Conservation (phyloP, 768 basidiomycete species). For the Termitomyces sp. region DNA sequence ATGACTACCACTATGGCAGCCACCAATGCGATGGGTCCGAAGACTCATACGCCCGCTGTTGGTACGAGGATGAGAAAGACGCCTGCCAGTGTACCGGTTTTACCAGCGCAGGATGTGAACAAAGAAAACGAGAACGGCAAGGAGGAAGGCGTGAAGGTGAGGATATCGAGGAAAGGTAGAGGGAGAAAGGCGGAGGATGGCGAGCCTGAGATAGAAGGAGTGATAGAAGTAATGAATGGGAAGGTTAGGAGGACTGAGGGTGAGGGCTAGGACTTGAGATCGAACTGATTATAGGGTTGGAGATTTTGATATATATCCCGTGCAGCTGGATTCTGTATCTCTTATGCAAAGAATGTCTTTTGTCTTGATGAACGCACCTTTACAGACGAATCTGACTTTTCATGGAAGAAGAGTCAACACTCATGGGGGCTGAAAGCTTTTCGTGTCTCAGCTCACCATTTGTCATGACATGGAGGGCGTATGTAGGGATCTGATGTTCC, state of each 20-base stretch:
- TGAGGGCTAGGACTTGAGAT: slow-evolving; percentile 25
- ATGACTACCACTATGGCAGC: not conserved
- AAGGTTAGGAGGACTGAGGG: slow-evolving; percentile 20
- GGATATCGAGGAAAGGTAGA: slow-evolving; percentile 22
- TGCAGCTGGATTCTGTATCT: not conserved
- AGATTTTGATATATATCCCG: not conserved
- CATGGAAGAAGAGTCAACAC: too few species aligned
- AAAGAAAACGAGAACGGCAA: slow-evolving; percentile 35
- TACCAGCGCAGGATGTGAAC: slow-evolving; percentile 20
- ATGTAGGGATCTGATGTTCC: too few species aligned
- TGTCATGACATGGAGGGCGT: too few species aligned
- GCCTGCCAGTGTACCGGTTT: slow-evolving; percentile 30
- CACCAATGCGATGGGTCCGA: slow-evolving; percentile 6
- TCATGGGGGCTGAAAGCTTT: too few species aligned
- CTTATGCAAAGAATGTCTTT: not conserved
- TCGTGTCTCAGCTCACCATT: too few species aligned
- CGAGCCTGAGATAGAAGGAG: slow-evolving; percentile 8
- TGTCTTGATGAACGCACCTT: too few species aligned
- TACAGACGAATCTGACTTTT: too few species aligned
- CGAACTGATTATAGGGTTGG: not conserved
- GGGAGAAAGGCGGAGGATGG: slow-evolving; percentile 15
- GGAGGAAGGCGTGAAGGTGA: slow-evolving; percentile 18
- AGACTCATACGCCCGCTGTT: not conserved
- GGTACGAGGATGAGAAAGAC: slow-evolving; percentile 20
- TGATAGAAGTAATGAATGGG: too few species aligned